Conservation (phyloP, 306 rosid species). For the Vigna trinervia region DNA sequence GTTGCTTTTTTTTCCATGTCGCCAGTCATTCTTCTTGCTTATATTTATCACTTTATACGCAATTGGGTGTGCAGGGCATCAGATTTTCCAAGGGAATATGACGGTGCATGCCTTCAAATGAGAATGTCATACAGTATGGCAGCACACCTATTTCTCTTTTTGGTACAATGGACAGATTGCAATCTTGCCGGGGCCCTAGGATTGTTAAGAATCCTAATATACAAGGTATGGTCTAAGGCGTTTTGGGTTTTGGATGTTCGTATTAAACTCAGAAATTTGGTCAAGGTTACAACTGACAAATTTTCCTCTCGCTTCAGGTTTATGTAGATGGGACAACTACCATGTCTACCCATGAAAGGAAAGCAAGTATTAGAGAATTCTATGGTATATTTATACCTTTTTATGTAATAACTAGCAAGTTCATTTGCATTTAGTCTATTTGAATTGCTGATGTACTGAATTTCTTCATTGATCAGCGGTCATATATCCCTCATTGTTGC, state of each 20-base stretch:
- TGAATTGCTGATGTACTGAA: conserved; percentile 44
- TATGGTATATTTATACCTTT: conserved; percentile 64
- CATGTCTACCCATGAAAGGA: conserved; percentile 93
- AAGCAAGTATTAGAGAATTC: conserved; percentile 94
- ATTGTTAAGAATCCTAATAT: conserved; percentile 84
- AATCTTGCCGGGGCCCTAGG: conserved; percentile 96
- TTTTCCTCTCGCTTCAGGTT: conserved; percentile 61
- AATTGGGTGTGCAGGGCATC: conserved; percentile 72
- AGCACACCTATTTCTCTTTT: conserved; percentile 88
- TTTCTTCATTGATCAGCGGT: conserved; percentile 63
- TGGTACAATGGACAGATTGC: conserved; percentile 97
- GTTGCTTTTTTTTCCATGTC: neutral
- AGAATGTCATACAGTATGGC: conserved; percentile 98
- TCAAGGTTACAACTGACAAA: conserved; percentile 34
- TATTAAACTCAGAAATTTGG: conserved; percentile 39
- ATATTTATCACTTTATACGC: conserved; percentile 21
- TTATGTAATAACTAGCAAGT: neutral
- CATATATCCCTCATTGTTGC: conserved; percentile 87
- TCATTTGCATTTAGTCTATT: conserved; percentile 21
- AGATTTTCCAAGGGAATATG: conserved; percentile 85
- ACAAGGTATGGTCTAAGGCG: conserved; percentile 61
- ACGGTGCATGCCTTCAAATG: conserved; percentile 98
- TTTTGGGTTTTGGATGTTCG: conserved; percentile 22
- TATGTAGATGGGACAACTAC: conserved; percentile 97
- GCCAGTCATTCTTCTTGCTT: neutral